A percentile compares a stretch with the other conserved stretches of the same genome.
These are phyloP conservation scores for Saraca asoca DNA, from an alignment of 331 rosid genomes.

Conservation along the genomic window DNA sequence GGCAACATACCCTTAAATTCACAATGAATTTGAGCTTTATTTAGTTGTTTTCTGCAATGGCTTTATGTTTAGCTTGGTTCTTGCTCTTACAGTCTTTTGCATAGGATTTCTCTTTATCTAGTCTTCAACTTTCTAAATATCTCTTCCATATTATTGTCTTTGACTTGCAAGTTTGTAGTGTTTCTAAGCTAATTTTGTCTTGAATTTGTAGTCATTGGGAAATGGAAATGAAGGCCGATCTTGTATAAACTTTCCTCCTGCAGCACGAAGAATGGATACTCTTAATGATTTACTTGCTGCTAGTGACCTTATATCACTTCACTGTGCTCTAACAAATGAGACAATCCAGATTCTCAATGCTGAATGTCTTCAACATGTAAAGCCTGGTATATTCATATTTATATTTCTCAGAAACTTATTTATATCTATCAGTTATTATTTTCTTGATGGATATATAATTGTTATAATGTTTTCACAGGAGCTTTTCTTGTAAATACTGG, in stretches of 20 bases:
- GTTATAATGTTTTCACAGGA: constrained; percentile 50
- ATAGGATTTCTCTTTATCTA: neutral
- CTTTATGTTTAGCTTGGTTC: neutral
- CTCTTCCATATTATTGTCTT: constrained; percentile 13
- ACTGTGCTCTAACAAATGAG: constrained; percentile 87
- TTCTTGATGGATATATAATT: constrained; percentile 22
- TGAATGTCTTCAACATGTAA: constrained; percentile 88
- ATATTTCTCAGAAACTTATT: constrained; percentile 13
- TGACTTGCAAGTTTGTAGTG: constrained; percentile 7
- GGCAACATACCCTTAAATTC: neutral
- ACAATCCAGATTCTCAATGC: constrained; percentile 88
- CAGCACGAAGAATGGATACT: constrained; percentile 97
- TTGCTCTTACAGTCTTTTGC: neutral
- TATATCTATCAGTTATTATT: constrained; percentile 8
- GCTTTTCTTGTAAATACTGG: constrained; percentile 94
- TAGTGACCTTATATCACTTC: constrained; percentile 92
- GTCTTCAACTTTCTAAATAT: constrained; percentile 18
- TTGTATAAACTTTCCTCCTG: constrained; percentile 64
- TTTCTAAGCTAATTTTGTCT: constrained; percentile 25
- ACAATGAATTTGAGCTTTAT: neutral
- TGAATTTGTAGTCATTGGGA: constrained; percentile 48
- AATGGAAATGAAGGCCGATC: constrained; percentile 50
- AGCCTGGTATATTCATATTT: constrained; percentile 65
- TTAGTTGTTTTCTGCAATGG: constrained; percentile 1
- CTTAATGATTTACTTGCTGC: constrained; percentile 97